Conservation (phyloP, 495 filamentous ascomycete species). For the Hyaloscypha finlandica region DNA sequence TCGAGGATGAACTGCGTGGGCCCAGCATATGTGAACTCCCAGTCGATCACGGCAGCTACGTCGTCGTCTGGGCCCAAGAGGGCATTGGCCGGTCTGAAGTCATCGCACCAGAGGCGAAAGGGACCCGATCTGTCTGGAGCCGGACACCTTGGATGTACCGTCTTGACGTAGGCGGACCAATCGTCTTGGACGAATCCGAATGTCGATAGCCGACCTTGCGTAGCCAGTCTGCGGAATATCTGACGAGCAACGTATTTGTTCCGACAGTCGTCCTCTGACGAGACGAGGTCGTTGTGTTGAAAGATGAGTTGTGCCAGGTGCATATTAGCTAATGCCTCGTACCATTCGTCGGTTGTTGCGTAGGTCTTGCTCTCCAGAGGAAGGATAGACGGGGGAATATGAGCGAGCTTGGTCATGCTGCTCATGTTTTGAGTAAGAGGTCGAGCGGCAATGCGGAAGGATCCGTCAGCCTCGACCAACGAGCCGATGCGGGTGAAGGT, state of each 20-base stretch:
- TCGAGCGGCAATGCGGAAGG: constrained; percentile 27
- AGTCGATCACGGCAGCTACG: constrained; percentile 34
- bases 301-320: constrained; percentile 42
- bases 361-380: constrained; percentile 38
- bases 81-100: constrained; percentile 33
- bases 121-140: constrained; percentile 1
- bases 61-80: constrained; percentile 26
- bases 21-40: constrained; percentile 48
- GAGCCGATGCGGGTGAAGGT: constrained; percentile 42
- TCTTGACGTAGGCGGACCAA: constrained; percentile 31
- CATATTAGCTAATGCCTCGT: constrained; percentile 42
- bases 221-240: constrained; percentile 37
- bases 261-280: constrained; percentile 39
- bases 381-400: constrained; percentile 29
- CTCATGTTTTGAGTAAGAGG: constrained; percentile 37
- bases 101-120: constrained; percentile 32
- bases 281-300: constrained; percentile 44
- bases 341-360: constrained; percentile 41
- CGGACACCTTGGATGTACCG: constrained; percentile 2
- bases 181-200: constrained; percentile 37
- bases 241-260: constrained; percentile 41
- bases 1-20: constrained; percentile 42
- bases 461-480: constrained; percentile 22
- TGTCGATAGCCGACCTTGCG: constrained; percentile 33
- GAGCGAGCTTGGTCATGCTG: constrained; percentile 29